A percentile compares a stretch with the other conserved stretches of the same genome.
phyloP scores from a whole-genome alignment of 371 early-diverging fungal genomes.

The Mortierella sp. region DNA sequence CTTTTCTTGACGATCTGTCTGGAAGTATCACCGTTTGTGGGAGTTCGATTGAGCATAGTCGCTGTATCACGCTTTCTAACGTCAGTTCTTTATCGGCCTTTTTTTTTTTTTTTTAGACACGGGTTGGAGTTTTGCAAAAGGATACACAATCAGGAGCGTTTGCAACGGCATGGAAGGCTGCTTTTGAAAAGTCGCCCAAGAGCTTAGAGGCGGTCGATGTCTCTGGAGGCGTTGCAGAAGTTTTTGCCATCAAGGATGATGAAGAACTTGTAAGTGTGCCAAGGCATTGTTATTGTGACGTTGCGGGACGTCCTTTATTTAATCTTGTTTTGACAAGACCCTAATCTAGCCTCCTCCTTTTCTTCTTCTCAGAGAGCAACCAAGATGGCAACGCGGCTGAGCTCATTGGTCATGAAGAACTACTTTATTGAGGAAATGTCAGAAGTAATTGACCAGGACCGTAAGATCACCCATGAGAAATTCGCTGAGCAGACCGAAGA shows the following conservation, averaged over 20 bases:
- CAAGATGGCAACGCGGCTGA: constrained; percentile 77
- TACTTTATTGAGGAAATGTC: constrained; percentile 89
- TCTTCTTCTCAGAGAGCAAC: constrained; percentile 67
- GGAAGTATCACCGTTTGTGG: neutral
- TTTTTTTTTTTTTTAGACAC: constrained; percentile 57
- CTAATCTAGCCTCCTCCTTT: neutral
- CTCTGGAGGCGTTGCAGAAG: constrained; percentile 73
- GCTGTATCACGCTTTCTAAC: neutral
- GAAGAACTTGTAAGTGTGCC: constrained; percentile 81
- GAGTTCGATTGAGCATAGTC: neutral
- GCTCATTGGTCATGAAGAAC: constrained; percentile 83
- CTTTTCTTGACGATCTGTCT: constrained; percentile 1
- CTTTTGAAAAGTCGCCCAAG: constrained; percentile 58
- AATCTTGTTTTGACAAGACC: neutral
- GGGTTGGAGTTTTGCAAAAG: constrained; percentile 82
- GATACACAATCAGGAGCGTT: constrained; percentile 85
- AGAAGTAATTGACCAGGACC: constrained; percentile 87
- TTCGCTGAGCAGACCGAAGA: constrained; percentile 83
- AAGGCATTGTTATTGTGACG: neutral
- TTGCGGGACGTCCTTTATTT: neutral
- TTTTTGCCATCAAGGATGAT: constrained; percentile 90
- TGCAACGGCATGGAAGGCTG: constrained; percentile 81
- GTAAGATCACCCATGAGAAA: constrained; percentile 87
- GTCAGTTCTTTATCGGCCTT: neutral
- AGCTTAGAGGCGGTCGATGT: constrained; percentile 78